Conservation (phyloP, 805 yeast genomes). For the Clavispora santaluciae region DNA sequence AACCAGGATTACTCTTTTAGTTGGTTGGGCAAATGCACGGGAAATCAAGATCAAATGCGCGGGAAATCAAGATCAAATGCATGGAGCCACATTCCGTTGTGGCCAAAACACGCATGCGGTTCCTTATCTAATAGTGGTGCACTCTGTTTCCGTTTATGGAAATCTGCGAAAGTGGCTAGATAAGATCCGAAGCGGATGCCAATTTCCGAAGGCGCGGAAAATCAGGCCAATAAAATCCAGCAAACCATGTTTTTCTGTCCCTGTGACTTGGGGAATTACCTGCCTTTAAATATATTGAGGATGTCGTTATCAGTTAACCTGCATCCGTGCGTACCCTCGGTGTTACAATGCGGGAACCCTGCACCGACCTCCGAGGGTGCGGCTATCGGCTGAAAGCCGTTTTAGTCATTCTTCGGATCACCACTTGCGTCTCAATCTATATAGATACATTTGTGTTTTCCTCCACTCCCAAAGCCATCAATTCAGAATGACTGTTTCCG, state of each 20-base stretch:
- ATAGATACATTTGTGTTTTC: background rate
- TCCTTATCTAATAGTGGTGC: background rate
- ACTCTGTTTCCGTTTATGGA: background rate
- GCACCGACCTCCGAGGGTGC: background rate
- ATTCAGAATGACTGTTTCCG: background rate
- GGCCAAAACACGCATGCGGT: too few relatives aligned
- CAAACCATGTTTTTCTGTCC: background rate
- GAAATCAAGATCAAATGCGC: too few relatives aligned
- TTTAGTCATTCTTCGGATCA: background rate
- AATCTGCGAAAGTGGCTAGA: background rate
- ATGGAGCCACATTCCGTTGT: too few relatives aligned
- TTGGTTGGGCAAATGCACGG: too few relatives aligned
- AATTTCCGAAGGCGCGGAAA: background rate
- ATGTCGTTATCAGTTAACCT: background rate
- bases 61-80: too few relatives aligned
- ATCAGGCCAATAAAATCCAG: background rate
- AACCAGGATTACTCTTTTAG: too few relatives aligned
- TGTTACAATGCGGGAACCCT: background rate
- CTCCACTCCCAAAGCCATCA: background rate
- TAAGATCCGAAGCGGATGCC: background rate
- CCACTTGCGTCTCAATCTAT: background rate
- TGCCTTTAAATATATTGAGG: background rate
- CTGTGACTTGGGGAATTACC: constrained; percentile 1
- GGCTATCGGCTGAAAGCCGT: background rate
- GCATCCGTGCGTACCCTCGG: background rate